These are phyloP conservation scores for Epicoccum nigrum DNA, from an alignment of 2,329 filamentous ascomycete genomes.

Conservation along the genomic window DNA sequence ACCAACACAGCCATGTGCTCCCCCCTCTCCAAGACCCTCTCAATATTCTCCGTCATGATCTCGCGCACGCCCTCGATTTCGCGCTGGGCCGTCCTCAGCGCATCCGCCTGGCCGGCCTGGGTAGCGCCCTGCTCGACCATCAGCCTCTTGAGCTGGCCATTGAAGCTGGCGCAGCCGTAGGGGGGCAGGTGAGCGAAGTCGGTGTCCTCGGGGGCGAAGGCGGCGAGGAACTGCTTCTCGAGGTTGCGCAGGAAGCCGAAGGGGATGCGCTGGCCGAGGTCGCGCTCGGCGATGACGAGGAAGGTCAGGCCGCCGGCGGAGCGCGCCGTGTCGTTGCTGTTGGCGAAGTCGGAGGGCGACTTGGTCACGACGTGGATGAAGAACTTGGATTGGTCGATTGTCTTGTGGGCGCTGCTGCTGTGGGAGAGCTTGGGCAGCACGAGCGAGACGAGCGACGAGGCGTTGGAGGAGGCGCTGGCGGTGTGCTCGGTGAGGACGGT, in stretches of 20 bases:
- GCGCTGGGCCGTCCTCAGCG: conserved; percentile 78
- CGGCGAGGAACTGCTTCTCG: conserved; percentile 81
- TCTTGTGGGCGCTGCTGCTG: conserved; percentile 80
- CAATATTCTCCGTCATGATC: conserved; percentile 96
- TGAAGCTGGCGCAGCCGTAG: conserved; percentile 90
- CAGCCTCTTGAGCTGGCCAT: conserved; percentile 74
- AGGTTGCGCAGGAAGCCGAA: conserved; percentile 93
- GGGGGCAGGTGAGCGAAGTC: conserved; percentile 81
- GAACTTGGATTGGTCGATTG: conserved; percentile 88
- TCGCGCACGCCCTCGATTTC: conserved; percentile 93
- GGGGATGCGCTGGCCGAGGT: conserved; percentile 83
- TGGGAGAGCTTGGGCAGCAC: conserved; percentile 96
- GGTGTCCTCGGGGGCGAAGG: conserved; percentile 69
- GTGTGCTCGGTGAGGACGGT: conserved; percentile 96
- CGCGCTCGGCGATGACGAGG: conserved; percentile 82
- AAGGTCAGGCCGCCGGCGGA: conserved; percentile 86
- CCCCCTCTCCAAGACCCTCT: conserved; percentile 81
- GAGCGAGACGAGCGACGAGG: conserved; percentile 85
- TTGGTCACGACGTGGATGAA: conserved; percentile 97
- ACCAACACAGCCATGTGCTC: conserved; percentile 93
- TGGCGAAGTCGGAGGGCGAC: conserved; percentile 70
- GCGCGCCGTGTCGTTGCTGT: conserved; percentile 42
- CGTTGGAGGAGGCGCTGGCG: conserved; percentile 79
- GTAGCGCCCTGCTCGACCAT: conserved; percentile 87
- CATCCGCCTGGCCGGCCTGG: conserved; percentile 72